phyloP scores from a whole-genome alignment of 148 eudicot genomes.

The Rhododendron griersonianum region DNA sequence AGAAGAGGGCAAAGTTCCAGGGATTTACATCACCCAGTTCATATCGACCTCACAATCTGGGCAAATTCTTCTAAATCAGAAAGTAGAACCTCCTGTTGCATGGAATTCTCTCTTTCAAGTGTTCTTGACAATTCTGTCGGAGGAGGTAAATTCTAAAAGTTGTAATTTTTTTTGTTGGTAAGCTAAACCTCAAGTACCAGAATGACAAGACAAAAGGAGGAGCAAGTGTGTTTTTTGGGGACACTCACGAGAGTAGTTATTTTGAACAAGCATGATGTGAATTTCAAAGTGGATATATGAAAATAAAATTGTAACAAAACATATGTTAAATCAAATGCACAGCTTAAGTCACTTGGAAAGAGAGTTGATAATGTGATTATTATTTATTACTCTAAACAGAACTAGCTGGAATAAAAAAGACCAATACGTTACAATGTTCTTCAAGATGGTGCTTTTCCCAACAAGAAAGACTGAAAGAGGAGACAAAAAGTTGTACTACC shows the following conservation, averaged over 20 bases:
- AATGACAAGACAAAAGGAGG: neutral
- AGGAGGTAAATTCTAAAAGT: conserved; percentile 22
- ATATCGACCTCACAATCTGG: conserved; percentile 59
- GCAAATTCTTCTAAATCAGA: conserved; percentile 41
- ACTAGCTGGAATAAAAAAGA: neutral
- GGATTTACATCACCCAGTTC: conserved; percentile 75
- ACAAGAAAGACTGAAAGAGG: neutral
- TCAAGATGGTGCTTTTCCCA: neutral
- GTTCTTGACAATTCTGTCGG: conserved; percentile 33
- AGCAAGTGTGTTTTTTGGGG: neutral
- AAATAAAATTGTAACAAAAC: neutral
- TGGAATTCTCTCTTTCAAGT: conserved; percentile 62
- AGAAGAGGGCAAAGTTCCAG: conserved; percentile 49
- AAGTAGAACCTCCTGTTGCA: conserved; percentile 56
- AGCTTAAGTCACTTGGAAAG: neutral
- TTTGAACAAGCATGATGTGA: neutral
- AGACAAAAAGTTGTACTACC: neutral
- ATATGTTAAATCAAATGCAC: neutral
- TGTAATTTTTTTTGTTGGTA: neutral
- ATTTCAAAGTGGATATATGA: neutral
- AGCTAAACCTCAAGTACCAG: neutral
- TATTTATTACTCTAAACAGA: neutral
- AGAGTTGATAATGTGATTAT: neutral
- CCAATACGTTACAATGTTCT: neutral
- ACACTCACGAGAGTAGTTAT: neutral